Conservation (phyloP, 345 rosid species). For the Dipteronia sinensis region DNA sequence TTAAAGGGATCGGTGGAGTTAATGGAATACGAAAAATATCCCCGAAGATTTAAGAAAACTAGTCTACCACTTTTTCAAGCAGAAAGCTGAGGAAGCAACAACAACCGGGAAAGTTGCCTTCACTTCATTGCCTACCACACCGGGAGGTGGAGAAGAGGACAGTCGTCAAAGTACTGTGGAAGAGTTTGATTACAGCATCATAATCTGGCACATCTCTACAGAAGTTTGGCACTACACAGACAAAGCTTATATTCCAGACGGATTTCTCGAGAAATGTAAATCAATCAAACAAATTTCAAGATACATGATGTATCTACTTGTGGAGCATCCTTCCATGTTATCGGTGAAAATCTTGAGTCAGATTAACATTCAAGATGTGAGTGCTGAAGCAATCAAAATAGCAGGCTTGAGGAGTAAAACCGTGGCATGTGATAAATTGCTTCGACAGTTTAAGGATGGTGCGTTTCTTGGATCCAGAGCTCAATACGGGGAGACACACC, state of each 20-base stretch:
- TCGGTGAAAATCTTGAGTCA: neutral
- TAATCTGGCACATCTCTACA: constrained; percentile 22
- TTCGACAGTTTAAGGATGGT: no score
- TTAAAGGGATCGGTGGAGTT: no score
- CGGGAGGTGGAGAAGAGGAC: no score
- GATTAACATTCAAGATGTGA: neutral
- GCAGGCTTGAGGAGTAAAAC: no score
- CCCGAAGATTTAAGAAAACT: neutral
- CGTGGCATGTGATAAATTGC: no score
- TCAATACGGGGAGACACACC: no score
- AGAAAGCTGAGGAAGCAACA: neutral
- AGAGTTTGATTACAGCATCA: constrained; percentile 7
- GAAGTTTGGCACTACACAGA: neutral
- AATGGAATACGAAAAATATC: neutral
- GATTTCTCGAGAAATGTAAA: neutral
- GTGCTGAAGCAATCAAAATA: no score
- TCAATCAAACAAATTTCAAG: constrained; percentile 3
- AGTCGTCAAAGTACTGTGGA: no score
- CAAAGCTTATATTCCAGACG: no score
- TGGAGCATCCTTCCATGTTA: constrained; percentile 13
- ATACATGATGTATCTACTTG: constrained; percentile 20
- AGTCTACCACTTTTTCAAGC: neutral
- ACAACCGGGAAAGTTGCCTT: neutral
- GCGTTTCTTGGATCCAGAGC: no score
- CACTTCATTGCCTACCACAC: neutral